A percentile compares a stretch with the other conserved stretches of the same genome.
phyloP scores from a whole-genome alignment of 2,329 filamentous ascomycete genomes.

The Huntiella omanensis region DNA sequence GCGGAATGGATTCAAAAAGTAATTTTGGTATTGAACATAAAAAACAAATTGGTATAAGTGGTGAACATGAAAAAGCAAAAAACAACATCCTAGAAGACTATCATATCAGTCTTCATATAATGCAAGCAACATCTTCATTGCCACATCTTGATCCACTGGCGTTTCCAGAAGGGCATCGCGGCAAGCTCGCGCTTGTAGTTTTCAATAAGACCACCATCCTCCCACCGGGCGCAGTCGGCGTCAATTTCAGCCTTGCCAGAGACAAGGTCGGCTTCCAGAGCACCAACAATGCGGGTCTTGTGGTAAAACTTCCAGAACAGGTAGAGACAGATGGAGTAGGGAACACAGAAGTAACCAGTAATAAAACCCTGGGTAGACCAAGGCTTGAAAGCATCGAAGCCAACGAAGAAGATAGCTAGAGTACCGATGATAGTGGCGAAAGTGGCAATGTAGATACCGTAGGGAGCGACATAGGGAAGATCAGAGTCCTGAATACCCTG shows the following conservation, averaged over 20 bases:
- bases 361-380: constrained; percentile 23
- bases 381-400: constrained; percentile 35
- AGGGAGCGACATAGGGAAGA: constrained; percentile 31
- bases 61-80: background rate
- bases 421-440: constrained; percentile 25
- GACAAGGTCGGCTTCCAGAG: constrained; percentile 40
- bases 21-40: background rate
- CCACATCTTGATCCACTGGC: constrained; percentile 24
- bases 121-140: constrained; percentile 12
- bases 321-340: constrained; percentile 37
- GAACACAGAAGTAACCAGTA: constrained; percentile 33
- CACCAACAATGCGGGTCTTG: constrained; percentile 35
- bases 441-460: constrained; percentile 3
- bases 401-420: constrained; percentile 34
- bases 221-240: constrained; percentile 27
- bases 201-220: constrained; percentile 27
- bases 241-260: constrained; percentile 48
- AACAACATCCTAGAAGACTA: background rate
- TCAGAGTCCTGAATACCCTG: constrained; percentile 28
- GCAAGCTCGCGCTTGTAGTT: constrained; percentile 22
- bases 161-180: constrained; percentile 19
- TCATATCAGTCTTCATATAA: background rate
- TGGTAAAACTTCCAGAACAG: constrained; percentile 47
- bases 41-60: background rate
- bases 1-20: background rate